These are phyloP conservation scores for Candida sojae DNA, from an alignment of 1,139 yeast species.

Conservation along the genomic window DNA sequence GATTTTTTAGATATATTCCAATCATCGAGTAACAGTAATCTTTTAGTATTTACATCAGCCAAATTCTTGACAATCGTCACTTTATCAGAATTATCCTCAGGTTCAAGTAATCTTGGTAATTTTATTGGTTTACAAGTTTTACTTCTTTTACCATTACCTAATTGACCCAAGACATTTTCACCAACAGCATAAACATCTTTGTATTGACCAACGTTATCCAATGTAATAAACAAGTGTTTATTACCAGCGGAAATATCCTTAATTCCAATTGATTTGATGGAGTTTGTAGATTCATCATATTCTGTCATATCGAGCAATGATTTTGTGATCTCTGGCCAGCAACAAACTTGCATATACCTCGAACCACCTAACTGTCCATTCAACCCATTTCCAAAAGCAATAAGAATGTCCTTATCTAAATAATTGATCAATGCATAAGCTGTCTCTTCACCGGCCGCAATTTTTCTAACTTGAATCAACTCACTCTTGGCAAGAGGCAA, in stretches of 20 bases:
- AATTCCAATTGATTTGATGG: constrained; percentile 46
- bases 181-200: constrained; percentile 82
- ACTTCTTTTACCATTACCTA: constrained; percentile 76
- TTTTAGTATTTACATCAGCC: constrained; percentile 38
- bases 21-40: constrained; percentile 45
- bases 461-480: constrained; percentile 42
- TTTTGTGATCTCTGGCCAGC: constrained; percentile 64
- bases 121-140: constrained; percentile 58
- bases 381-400: constrained; percentile 82
- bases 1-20: constrained; percentile 22
- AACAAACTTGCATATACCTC: constrained; percentile 70
- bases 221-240: constrained; percentile 64
- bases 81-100: constrained; percentile 34
- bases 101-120: constrained; percentile 61
- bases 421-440: constrained; percentile 53
- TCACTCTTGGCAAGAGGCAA: constrained; percentile 35
- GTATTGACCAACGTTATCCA: constrained; percentile 43
- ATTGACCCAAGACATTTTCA: constrained; percentile 76
- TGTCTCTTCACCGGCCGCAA: constrained; percentile 71
- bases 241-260: constrained; percentile 59
- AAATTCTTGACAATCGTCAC: constrained; percentile 27
- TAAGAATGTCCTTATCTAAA: constrained; percentile 31
- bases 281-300: constrained; percentile 33
- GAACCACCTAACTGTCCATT: constrained; percentile 89
- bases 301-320: constrained; percentile 47